These are phyloP conservation scores for Leavenworthia alabamica DNA, from an alignment of 345 rosid genomes.

Conservation along the genomic window DNA sequence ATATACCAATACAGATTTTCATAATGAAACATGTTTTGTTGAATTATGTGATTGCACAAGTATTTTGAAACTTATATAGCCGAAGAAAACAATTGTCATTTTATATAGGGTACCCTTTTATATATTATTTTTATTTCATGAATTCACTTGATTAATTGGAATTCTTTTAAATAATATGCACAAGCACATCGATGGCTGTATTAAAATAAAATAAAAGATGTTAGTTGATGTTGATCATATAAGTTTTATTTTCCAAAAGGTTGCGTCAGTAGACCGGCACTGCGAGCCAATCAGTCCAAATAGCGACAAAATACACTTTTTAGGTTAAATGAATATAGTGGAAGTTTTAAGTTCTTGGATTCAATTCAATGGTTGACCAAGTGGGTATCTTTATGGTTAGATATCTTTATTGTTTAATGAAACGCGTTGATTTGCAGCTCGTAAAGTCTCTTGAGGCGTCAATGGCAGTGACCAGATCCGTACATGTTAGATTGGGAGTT, in stretches of 20 bases:
- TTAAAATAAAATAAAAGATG: neutral
- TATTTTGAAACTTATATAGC: neutral
- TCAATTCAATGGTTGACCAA: neutral
- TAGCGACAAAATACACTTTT: slow-evolving; percentile 18
- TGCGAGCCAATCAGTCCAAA: neutral
- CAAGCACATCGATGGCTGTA: neutral
- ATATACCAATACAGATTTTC: neutral
- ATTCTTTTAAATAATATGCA: neutral
- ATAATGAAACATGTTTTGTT: neutral
- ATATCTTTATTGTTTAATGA: no score
- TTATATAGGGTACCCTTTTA: no score
- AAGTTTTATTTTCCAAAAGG: neutral
- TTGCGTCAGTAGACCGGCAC: slow-evolving; percentile 30
- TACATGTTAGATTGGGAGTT: neutral
- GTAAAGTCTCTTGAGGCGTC: no score
- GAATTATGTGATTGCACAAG: neutral
- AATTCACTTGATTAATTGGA: neutral
- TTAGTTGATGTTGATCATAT: neutral
- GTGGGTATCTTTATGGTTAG: neutral
- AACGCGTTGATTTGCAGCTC: no score
- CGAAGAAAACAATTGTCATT: neutral
- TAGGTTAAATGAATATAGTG: slow-evolving; percentile 1
- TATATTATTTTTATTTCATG: no score
- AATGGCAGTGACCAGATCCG: no score
- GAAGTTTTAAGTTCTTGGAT: neutral